phyloP scores from a whole-genome alignment of 345 rosid genomes.

The Pseudoturritis turrita region DNA sequence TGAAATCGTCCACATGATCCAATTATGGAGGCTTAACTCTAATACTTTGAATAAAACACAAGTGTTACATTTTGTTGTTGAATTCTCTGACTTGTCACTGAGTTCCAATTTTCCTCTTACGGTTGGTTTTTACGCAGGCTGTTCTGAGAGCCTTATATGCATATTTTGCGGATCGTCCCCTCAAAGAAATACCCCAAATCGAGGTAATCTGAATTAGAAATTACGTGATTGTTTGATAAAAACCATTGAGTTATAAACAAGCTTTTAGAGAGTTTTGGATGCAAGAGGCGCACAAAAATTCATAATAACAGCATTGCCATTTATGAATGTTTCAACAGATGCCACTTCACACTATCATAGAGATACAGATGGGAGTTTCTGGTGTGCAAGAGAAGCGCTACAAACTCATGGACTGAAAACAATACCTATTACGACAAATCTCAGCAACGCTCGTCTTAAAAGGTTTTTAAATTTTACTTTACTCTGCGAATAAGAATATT shows the following conservation, averaged over 20 bases:
- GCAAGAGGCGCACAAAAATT: not conserved
- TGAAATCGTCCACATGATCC: not conserved
- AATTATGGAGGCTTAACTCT: not conserved
- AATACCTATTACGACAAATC: not conserved
- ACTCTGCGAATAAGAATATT: not conserved
- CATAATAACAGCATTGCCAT: not conserved
- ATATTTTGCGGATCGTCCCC: slow-evolving; percentile 97
- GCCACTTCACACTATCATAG: slow-evolving; percentile 97
- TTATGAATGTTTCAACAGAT: slow-evolving; percentile 44
- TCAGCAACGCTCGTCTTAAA: not conserved
- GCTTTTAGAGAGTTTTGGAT: not conserved
- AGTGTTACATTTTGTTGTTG: not conserved
- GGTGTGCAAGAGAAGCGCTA: slow-evolving; percentile 99
- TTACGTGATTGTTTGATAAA: not conserved
- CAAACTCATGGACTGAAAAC: slow-evolving; percentile 87
- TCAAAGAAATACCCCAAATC: slow-evolving; percentile 91
- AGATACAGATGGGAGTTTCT: slow-evolving; percentile 99
- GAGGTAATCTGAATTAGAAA: slow-evolving; percentile 51
- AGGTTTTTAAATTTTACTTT: not conserved
- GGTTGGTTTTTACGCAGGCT: slow-evolving; percentile 45
- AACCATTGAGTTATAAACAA: not conserved
- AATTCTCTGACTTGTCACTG: not conserved
- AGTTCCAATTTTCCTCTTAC: not conserved
- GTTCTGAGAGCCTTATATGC: slow-evolving; percentile 99
- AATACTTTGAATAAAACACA: not conserved